phyloP scores from a whole-genome alignment of 2,329 filamentous ascomycete species.

The Colletotrichum limetticola region DNA sequence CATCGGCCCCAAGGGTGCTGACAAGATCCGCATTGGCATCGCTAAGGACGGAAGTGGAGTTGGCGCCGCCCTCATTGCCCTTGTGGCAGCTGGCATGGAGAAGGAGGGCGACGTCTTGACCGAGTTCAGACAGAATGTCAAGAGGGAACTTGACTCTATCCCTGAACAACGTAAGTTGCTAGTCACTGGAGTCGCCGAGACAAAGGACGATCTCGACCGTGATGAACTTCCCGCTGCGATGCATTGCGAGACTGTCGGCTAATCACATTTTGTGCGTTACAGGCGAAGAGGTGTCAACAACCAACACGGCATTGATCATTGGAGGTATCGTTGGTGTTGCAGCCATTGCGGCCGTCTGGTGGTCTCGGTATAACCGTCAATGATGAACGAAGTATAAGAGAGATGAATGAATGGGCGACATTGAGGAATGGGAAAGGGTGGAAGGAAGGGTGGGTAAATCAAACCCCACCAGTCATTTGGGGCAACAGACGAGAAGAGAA shows the following conservation, averaged over 20 bases:
- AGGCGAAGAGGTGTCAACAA: constrained; percentile 45
- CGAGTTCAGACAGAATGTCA: constrained; percentile 53
- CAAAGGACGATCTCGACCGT: constrained; percentile 35
- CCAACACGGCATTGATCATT: constrained; percentile 44
- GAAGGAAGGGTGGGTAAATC: neutral
- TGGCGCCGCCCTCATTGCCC: constrained; percentile 93
- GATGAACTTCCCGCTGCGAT: constrained; percentile 32
- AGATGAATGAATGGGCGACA: neutral
- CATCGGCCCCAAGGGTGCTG: constrained; percentile 82
- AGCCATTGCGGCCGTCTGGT: constrained; percentile 42
- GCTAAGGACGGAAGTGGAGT: constrained; percentile 97
- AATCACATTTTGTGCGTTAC: constrained; percentile 32
- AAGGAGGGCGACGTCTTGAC: constrained; percentile 57
- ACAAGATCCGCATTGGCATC: constrained; percentile 91
- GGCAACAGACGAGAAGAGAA: neutral
- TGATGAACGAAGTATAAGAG: neutral
- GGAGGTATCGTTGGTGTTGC: constrained; percentile 49
- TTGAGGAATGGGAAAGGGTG: neutral
- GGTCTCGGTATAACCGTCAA: constrained; percentile 28
- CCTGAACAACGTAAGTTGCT: constrained; percentile 44
- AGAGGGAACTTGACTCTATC: constrained; percentile 47
- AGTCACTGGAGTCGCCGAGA: neutral
- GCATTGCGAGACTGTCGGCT: constrained; percentile 31
- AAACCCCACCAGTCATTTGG: neutral
- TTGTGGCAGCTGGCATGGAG: constrained; percentile 81